phyloP scores from a whole-genome alignment of 1,284 basidiomycete genomes.

The Pseudozyma pruni region DNA sequence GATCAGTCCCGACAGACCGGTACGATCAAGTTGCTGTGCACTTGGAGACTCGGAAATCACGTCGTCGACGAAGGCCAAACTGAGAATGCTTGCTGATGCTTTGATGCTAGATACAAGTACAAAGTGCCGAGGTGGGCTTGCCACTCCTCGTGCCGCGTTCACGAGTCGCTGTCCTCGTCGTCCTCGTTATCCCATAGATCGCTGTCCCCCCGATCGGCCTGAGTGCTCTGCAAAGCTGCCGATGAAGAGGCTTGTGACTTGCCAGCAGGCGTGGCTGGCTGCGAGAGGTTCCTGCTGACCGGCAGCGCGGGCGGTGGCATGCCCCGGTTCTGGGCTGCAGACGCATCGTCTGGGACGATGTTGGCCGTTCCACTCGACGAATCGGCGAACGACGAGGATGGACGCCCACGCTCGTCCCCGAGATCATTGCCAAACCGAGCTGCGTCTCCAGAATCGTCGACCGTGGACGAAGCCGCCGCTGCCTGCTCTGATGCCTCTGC shows the following conservation, averaged over 20 bases:
- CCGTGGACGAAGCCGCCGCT: conserved; percentile 17
- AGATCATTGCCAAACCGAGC: conserved; percentile 55
- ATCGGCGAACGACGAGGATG: conserved; percentile 25
- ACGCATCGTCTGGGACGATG: not conserved
- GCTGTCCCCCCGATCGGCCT: conserved; percentile 28
- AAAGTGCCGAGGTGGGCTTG: not conserved
- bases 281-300: conserved; percentile 15
- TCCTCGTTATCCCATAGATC: conserved; percentile 52
- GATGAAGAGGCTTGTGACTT: not conserved
- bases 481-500: conserved; percentile 47
- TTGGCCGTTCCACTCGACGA: not conserved
- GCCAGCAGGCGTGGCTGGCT: not conserved
- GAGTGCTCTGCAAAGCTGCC: not conserved
- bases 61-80: no score
- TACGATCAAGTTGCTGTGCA: no score
- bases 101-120: conserved; percentile 7
- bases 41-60: no score
- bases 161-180: conserved; percentile 11
- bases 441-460: conserved; percentile 15
- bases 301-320: conserved; percentile 44
- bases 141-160: not conserved
- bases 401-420: conserved; percentile 37
- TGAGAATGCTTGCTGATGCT: not conserved
- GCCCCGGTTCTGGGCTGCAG: conserved; percentile 14
- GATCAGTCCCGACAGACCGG: no score